Evolutionary conservation across 441 rosid genomes (phyloP).

Genomic region (Syzygium syzygioides): DNA sequence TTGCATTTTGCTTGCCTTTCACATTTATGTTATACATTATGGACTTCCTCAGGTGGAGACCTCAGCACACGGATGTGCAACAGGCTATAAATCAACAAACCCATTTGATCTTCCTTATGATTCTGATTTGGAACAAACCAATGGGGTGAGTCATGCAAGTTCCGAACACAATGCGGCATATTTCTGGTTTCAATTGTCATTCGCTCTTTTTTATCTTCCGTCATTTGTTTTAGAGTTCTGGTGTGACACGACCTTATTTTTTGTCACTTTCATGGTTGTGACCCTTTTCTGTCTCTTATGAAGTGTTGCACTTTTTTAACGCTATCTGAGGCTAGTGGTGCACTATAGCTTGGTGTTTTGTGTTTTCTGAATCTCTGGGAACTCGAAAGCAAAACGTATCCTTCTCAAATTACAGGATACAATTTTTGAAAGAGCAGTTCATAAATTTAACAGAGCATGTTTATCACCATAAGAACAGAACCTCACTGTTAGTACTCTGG

Average conservation of each 20-base stretch:
- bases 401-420: background rate
- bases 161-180: background rate
- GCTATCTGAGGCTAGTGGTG: background rate
- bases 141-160: conserved; percentile 45
- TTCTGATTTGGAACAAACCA: conserved; percentile 45
- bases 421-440: background rate
- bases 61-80: conserved; percentile 23
- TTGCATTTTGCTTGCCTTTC: background rate
- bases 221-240: background rate
- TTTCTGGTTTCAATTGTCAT: background rate
- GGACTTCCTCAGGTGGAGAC: conserved; percentile 37
- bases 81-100: conserved; percentile 50
- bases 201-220: background rate
- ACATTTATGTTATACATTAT: background rate
- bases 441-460: background rate
- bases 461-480: background rate
- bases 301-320: background rate
- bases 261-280: background rate
- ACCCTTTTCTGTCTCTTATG: background rate
- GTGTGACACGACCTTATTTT: background rate
- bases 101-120: conserved; percentile 94
- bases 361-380: background rate
- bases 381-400: background rate
- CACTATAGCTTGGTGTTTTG: background rate
- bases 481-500: background rate